Conservation (phyloP, 257 asterid species). For the Rauvolfia tetraphylla region DNA sequence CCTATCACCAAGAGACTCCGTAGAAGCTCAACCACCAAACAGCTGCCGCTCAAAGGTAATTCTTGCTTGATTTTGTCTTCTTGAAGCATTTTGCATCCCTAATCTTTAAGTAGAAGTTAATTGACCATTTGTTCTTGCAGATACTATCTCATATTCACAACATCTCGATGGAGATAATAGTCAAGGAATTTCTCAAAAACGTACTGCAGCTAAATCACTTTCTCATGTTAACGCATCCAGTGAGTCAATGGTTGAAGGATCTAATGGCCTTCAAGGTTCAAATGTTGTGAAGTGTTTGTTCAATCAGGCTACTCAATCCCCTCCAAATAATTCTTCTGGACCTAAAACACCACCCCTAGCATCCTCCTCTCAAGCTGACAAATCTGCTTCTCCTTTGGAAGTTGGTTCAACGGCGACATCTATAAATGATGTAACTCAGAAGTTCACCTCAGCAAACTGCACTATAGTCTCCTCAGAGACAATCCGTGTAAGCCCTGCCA, state of each 20-base stretch:
- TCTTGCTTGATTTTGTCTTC: slow-evolving; percentile 4
- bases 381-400: slow-evolving; percentile 48
- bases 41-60: slow-evolving; percentile 47
- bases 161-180: slow-evolving; percentile 28
- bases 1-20: slow-evolving; percentile 53
- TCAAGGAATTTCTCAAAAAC: slow-evolving; percentile 24
- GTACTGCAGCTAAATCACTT: slow-evolving; percentile 29
- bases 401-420: slow-evolving; percentile 49
- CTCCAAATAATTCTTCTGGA: slow-evolving; percentile 52
- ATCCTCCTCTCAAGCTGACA: slow-evolving; percentile 63
- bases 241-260: slow-evolving; percentile 49
- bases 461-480: slow-evolving; percentile 81
- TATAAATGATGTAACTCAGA: slow-evolving; percentile 41
- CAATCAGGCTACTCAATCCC: slow-evolving; percentile 54
- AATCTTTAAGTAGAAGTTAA: slow-evolving; percentile 8
- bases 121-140: slow-evolving; percentile 26
- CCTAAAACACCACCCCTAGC: slow-evolving; percentile 80
- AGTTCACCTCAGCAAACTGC: slow-evolving; percentile 60
- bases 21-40: slow-evolving; percentile 25
- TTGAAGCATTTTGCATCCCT: not conserved
- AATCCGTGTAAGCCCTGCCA: slow-evolving; percentile 69
- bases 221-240: slow-evolving; percentile 20
- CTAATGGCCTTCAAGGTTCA: slow-evolving; percentile 26
- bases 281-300: slow-evolving; percentile 72
- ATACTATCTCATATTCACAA: slow-evolving; percentile 25